Conservation (phyloP, 2,329 filamentous ascomycete species). For the Talaromyces sp. region DNA sequence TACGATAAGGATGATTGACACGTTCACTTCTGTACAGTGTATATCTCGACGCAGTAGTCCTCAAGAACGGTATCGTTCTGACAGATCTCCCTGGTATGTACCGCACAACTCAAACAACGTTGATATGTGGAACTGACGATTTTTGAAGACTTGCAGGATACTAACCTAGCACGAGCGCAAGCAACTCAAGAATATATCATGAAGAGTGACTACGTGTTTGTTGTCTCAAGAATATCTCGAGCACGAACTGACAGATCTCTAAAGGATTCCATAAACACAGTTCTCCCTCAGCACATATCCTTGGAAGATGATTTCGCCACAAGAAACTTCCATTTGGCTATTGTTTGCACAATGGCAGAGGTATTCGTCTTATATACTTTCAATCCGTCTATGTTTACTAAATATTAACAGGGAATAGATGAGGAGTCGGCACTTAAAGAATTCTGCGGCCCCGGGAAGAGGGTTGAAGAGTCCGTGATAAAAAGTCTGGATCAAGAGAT, state of each 20-base stretch:
- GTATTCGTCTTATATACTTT: neutral
- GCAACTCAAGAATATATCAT: neutral
- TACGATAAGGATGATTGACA: no score
- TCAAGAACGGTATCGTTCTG: constrained; percentile 3
- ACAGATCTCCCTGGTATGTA: neutral
- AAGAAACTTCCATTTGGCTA: neutral
- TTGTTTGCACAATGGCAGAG: neutral
- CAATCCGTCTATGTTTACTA: neutral
- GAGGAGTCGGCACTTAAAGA: neutral
- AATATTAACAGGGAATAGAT: neutral
- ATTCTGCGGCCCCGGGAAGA: neutral
- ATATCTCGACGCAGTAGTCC: neutral
- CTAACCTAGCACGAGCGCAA: neutral
- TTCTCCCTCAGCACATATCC: neutral
- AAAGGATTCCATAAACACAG: neutral
- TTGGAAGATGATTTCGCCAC: neutral
- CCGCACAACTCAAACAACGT: neutral
- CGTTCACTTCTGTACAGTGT: neutral
- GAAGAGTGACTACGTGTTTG: neutral
- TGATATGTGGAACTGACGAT: neutral
- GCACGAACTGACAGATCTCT: neutral
- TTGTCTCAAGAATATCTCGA: neutral
- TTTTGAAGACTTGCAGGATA: neutral
- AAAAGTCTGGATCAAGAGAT: neutral
- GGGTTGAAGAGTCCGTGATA: neutral